These are phyloP conservation scores for Mycena vitilis DNA, from an alignment of 768 basidiomycete genomes.

Conservation along the genomic window DNA sequence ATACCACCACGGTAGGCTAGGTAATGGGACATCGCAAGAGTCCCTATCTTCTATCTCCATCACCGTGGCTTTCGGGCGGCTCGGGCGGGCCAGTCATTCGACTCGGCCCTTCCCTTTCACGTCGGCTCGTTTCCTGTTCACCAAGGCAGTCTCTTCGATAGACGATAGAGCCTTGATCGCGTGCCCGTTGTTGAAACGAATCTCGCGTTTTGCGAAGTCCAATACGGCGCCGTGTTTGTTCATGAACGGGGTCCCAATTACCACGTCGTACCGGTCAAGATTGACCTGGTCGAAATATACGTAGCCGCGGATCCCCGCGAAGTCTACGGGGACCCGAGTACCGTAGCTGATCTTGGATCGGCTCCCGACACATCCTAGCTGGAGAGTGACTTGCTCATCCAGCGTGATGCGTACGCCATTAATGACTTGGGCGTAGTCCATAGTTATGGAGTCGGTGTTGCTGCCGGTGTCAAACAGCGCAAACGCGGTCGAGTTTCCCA, in stretches of 20 bases:
- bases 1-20: too few species aligned
- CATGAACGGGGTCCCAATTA: slow-evolving; percentile 3
- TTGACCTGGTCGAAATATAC: background rate
- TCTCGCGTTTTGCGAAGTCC: background rate
- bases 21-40: too few species aligned
- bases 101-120: too few species aligned
- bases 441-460: background rate
- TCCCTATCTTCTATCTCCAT: too few species aligned
- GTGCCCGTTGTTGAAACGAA: background rate
- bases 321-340: background rate
- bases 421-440: background rate
- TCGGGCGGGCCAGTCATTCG: too few species aligned
- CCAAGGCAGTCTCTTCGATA: too few species aligned
- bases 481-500: background rate
- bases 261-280: background rate
- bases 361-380: background rate
- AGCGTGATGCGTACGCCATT: too few species aligned
- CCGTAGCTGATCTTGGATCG: background rate
- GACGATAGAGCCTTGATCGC: too few species aligned
- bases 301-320: background rate
- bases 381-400: background rate
- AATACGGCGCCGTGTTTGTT: background rate
- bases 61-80: too few species aligned
- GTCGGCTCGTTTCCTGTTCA: too few species aligned
- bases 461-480: slow-evolving; percentile 19